Conservation (phyloP, 2,329 filamentous ascomycete genomes). For the Alternaria triticina region DNA sequence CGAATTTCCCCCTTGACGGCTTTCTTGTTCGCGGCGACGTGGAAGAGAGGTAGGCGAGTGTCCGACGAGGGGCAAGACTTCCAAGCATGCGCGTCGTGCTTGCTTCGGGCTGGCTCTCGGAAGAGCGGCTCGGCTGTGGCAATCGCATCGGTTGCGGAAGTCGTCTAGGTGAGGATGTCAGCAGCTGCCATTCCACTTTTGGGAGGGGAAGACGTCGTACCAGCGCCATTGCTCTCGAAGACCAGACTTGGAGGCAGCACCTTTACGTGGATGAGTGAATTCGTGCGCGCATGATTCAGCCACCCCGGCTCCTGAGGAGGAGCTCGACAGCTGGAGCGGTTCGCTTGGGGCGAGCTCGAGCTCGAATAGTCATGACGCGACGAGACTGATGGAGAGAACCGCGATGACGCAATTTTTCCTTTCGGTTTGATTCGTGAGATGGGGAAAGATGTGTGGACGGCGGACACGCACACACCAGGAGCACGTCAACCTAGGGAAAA, state of each 20-base stretch:
- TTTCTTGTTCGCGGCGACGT: neutral
- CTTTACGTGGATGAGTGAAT: neutral
- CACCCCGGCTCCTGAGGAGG: neutral
- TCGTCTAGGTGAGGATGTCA: neutral
- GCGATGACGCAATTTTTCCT: neutral
- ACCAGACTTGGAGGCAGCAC: neutral
- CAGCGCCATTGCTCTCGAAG: neutral
- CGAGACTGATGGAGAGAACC: neutral
- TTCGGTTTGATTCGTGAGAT: neutral
- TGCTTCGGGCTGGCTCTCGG: neutral
- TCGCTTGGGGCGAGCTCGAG: neutral
- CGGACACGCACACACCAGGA: neutral
- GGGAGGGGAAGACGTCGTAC: neutral
- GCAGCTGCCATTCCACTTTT: neutral
- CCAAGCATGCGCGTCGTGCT: neutral
- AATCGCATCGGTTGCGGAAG: neutral
- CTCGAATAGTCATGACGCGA: neutral
- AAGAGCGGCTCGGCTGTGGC: neutral
- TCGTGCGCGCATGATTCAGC: neutral
- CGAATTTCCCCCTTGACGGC: neutral
- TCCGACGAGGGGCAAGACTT: neutral
- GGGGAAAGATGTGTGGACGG: no score
- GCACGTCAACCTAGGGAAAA: no score
- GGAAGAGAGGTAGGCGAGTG: neutral
- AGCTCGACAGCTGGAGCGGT: neutral